Percentiles rank a stretch among this genome's conserved stretches.
These are phyloP conservation scores for Rhodocollybia butyracea DNA, from an alignment of 768 basidiomycete species.

Conservation along the genomic window DNA sequence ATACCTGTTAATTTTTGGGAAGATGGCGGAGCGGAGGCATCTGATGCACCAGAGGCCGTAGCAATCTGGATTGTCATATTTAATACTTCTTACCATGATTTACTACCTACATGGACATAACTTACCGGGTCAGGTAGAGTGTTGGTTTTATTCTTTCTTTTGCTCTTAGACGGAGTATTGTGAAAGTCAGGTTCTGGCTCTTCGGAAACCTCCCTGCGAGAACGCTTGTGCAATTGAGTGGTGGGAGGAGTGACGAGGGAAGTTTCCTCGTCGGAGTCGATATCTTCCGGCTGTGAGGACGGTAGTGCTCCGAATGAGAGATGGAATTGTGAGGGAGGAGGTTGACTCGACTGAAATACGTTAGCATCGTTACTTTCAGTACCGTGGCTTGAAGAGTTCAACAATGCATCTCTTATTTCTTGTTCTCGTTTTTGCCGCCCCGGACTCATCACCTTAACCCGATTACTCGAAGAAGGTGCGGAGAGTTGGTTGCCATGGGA, in stretches of 20 bases:
- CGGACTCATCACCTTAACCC: background rate
- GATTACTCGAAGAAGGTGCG: background rate
- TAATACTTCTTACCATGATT: background rate
- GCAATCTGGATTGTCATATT: background rate
- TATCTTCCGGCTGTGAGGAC: too few species aligned
- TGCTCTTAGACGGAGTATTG: background rate
- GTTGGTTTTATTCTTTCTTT: conserved; percentile 4
- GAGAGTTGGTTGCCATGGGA: background rate
- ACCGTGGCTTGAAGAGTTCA: background rate
- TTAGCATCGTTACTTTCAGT: background rate
- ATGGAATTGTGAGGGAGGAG: background rate
- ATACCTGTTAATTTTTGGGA: conserved; percentile 20
- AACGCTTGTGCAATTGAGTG: background rate
- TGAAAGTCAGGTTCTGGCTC: background rate
- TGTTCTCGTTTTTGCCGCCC: background rate
- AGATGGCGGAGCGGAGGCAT: background rate
- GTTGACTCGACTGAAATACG: background rate
- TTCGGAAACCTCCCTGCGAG: background rate
- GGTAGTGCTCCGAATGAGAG: background rate
- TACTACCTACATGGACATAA: background rate
- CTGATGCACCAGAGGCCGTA: background rate
- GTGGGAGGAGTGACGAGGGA: background rate
- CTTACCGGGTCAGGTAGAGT: background rate
- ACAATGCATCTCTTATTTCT: background rate
- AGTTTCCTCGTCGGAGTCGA: background rate